Evolutionary conservation across 805 yeast genomes (phyloP), one percentile per base, ranked within the genome.

Genomic region (Ogataea henricii): DNA sequence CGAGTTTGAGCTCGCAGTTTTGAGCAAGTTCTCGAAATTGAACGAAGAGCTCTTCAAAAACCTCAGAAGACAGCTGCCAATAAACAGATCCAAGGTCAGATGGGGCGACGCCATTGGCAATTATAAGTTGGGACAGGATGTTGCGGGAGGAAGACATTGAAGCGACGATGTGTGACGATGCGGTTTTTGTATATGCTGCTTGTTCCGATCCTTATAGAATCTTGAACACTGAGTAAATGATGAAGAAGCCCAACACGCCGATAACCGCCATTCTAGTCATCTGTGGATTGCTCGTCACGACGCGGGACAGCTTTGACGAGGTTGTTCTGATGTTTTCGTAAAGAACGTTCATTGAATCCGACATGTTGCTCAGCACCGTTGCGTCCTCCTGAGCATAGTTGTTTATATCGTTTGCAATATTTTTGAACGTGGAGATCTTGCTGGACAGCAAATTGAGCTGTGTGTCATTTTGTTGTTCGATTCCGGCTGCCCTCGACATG

Each of bases 21-120:
- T 87, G 57, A 74, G 70, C 48, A 75, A 85, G 50, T 87, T 92
- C 59, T 71, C 77, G 25, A 79, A 80, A 23, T 75, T 92, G 62
- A 92, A 92, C 66, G 96, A 89, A 54, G 76, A 76, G 45, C 79
- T 82, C 53, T 92, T 94, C 72, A 94, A 92, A 69, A 77, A 78
- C 51, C 76, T 92, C 57, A 81, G 99, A 70, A 84, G 99, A 67
- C 89, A 89, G 65, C 74, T 92, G 53, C 99, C 99, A 6, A 84
- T 92, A 17, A 92, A 96, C 17, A 79, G 97, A 63, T 79, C 96
- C 14, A 90, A 87, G 65, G 85, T 92, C 60, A 88, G 89, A 65
- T 92, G 99, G 99, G 97, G 96, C 25, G 87, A 81, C 62, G 89
- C 97, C 9, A 88, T 89, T 57, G 96, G 95, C 14, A 87, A 84